Conservation (phyloP, 768 basidiomycete species). For the Russula lepida region DNA sequence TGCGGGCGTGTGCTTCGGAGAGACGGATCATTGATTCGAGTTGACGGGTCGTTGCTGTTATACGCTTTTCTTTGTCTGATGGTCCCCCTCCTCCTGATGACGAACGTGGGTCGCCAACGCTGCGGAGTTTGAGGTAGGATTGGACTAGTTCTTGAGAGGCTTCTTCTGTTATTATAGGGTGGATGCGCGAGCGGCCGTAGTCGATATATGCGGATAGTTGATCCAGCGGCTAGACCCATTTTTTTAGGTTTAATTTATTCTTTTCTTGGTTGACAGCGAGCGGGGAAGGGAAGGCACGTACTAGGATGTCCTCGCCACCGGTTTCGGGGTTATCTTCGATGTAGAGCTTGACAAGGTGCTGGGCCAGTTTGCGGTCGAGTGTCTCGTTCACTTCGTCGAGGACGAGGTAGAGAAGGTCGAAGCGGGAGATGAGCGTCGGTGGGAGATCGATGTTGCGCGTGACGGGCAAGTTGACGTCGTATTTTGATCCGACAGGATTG, state of each 20-base stretch:
- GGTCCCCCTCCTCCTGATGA: conserved; percentile 23
- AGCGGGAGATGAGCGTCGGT: conserved; percentile 95
- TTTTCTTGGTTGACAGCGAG: background rate
- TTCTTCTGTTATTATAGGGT: conserved; percentile 78
- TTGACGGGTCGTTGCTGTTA: conserved; percentile 96
- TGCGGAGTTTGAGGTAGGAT: conserved; percentile 91
- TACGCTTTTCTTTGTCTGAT: conserved; percentile 84
- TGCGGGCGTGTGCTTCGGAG: conserved; percentile 91
- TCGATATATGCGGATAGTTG: conserved; percentile 92
- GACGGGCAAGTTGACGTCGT: conserved; percentile 85
- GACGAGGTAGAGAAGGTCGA: conserved; percentile 93
- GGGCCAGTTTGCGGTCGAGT: conserved; percentile 78
- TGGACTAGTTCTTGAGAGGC: conserved; percentile 79
- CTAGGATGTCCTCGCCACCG: conserved; percentile 64
- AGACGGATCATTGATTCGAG: conserved; percentile 96
- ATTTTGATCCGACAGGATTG: conserved; percentile 93
- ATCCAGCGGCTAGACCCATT: conserved; percentile 63
- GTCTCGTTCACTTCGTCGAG: conserved; percentile 90
- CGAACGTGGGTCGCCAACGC: conserved; percentile 82
- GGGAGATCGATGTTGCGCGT: conserved; percentile 96
- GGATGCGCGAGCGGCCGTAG: conserved; percentile 78
- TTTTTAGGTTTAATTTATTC: background rate
- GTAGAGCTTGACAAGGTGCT: conserved; percentile 89
- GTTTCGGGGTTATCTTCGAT: conserved; percentile 79
- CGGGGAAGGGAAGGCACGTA: conserved; percentile 31